phyloP scores from a whole-genome alignment of 352 stramenopile species.

The Thalassiosira delicatula region DNA sequence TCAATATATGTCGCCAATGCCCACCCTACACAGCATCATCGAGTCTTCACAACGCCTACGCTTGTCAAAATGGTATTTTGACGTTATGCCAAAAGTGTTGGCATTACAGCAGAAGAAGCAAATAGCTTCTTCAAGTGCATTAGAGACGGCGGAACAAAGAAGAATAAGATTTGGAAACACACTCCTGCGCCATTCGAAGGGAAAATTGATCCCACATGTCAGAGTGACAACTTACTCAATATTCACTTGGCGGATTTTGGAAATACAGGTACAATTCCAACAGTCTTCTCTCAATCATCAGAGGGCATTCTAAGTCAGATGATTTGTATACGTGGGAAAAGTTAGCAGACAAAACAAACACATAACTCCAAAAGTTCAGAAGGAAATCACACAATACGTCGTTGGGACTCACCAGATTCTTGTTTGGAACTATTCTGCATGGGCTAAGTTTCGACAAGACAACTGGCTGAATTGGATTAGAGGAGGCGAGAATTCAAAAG shows the following conservation, averaged over 20 bases:
- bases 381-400: not conserved
- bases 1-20: not conserved
- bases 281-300: not conserved
- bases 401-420: not conserved
- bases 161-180: not conserved
- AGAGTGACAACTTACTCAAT: not conserved
- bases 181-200: not conserved
- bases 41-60: not conserved
- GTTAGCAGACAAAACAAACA: not conserved
- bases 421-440: not conserved
- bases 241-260: not conserved
- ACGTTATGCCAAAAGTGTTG: not conserved
- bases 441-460: not conserved
- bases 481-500: not conserved
- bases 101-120: not conserved
- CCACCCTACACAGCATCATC: not conserved
- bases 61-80: not conserved
- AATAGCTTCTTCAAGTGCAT: not conserved
- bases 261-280: not conserved
- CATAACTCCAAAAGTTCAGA: not conserved
- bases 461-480: not conserved
- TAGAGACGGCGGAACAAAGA: not conserved
- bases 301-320: not conserved
- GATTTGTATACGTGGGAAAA: not conserved
- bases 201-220: not conserved